These are phyloP conservation scores for Earliella scabrosa DNA, from an alignment of 1,284 basidiomycete species.

Conservation along the genomic window DNA sequence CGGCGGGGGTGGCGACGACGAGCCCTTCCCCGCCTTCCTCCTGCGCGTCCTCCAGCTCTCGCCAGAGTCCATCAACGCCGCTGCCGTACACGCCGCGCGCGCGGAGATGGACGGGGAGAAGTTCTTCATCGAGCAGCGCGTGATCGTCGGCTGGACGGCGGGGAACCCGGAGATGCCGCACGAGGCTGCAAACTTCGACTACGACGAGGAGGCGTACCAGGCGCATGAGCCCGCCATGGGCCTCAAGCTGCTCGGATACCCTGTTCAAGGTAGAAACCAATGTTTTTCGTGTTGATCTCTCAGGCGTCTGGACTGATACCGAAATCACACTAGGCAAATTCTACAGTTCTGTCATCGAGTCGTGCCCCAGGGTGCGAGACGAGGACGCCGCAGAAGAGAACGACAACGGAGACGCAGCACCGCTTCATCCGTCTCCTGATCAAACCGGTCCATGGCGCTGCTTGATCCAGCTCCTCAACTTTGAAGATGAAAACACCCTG, in stretches of 20 bases:
- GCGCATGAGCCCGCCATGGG: conserved; percentile 6
- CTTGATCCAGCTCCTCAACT: conserved; percentile 14
- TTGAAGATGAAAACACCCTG: conserved; percentile 2
- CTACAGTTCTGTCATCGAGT: neutral
- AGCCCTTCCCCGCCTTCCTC: no score
- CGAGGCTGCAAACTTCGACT: neutral
- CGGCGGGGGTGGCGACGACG: no score
- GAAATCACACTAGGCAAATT: neutral
- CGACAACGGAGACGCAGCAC: no score
- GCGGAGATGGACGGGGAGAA: neutral
- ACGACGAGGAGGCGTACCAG: conserved; percentile 4
- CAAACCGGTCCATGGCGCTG: conserved; percentile 10
- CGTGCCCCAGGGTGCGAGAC: no score
- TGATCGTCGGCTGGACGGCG: conserved; percentile 2
- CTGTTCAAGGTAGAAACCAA: conserved; percentile 5
- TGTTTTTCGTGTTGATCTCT: neutral
- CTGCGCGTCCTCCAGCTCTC: no score
- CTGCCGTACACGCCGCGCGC: no score
- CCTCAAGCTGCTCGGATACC: conserved; percentile 17
- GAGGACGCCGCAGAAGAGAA: no score
- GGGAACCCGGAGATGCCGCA: neutral
- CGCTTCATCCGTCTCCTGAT: no score
- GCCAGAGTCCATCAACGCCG: no score
- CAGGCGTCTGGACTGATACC: neutral
- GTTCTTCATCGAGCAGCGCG: neutral